phyloP scores from a whole-genome alignment of 116 monocot genomes.

The Iris pallida region DNA sequence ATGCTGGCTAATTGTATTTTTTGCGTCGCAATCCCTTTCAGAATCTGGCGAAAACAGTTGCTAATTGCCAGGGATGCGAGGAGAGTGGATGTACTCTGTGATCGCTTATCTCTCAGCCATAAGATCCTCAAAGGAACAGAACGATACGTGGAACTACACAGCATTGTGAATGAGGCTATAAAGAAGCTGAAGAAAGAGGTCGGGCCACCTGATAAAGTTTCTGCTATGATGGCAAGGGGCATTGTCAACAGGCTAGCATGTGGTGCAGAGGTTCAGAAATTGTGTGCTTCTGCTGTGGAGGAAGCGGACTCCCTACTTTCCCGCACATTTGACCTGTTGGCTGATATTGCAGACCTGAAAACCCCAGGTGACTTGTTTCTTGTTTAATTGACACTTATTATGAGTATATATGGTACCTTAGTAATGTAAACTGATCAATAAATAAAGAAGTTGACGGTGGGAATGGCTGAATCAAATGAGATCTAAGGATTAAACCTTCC shows the following conservation, averaged over 20 bases:
- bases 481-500: no score
- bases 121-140: conserved; percentile 77
- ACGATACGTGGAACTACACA: conserved; percentile 45
- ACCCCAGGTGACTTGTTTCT: conserved; percentile 19
- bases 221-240: conserved; percentile 57
- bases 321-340: conserved; percentile 15
- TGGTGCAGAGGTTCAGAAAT: conserved; percentile 74
- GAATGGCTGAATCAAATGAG: no score
- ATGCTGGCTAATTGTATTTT: neutral
- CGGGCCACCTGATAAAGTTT: conserved; percentile 67
- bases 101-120: conserved; percentile 61
- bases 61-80: conserved; percentile 65
- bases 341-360: conserved; percentile 11
- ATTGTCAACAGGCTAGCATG: conserved; percentile 82
- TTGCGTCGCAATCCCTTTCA: conserved; percentile 7
- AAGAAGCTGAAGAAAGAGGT: conserved; percentile 74
- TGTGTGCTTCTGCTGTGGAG: conserved; percentile 46
- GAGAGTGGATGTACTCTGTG: conserved; percentile 75
- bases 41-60: conserved; percentile 78
- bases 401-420: no score
- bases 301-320: conserved; percentile 37
- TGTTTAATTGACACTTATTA: no score
- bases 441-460: no score
- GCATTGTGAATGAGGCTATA: conserved; percentile 49
- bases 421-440: no score